Conservation (phyloP, 2,329 filamentous ascomycete genomes). For the Colletotrichum destructivum region DNA sequence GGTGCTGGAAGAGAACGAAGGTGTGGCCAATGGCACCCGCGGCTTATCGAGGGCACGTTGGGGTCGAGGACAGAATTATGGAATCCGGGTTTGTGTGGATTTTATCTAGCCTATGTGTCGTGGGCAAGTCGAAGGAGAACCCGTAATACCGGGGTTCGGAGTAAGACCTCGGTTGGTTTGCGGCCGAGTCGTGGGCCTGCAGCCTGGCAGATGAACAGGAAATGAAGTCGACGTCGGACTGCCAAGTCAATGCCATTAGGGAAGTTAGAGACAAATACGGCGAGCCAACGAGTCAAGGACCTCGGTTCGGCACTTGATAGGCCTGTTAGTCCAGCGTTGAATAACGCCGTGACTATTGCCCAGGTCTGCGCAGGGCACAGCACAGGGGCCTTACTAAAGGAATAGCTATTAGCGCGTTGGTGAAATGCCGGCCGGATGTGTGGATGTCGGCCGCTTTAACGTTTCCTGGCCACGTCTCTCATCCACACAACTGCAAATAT, state of each 20-base stretch:
- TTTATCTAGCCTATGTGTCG: neutral
- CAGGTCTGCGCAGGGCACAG: neutral
- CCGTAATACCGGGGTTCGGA: neutral
- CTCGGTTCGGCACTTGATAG: neutral
- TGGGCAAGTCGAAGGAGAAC: neutral
- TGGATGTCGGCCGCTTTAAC: constrained; percentile 1
- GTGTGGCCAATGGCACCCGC: neutral
- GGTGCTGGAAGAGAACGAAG: constrained; percentile 3
- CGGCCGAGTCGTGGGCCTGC: neutral
- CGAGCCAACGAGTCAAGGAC: constrained; percentile 11
- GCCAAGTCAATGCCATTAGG: neutral
- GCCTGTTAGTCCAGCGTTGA: neutral
- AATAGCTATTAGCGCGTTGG: too few species aligned
- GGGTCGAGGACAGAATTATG: constrained; percentile 10
- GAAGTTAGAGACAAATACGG: neutral
- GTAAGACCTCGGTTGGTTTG: neutral
- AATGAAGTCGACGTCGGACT: neutral
- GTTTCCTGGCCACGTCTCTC: neutral
- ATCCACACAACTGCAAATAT: neutral
- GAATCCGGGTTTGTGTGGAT: neutral
- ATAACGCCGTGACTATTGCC: neutral
- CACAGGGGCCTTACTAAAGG: neutral
- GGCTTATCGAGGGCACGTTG: neutral
- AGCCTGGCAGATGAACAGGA: neutral
- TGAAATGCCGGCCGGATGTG: constrained; percentile 17